These are phyloP conservation scores for Aspergillus pseudoglaucus DNA, from an alignment of 2,329 filamentous ascomycete species.

Conservation along the genomic window DNA sequence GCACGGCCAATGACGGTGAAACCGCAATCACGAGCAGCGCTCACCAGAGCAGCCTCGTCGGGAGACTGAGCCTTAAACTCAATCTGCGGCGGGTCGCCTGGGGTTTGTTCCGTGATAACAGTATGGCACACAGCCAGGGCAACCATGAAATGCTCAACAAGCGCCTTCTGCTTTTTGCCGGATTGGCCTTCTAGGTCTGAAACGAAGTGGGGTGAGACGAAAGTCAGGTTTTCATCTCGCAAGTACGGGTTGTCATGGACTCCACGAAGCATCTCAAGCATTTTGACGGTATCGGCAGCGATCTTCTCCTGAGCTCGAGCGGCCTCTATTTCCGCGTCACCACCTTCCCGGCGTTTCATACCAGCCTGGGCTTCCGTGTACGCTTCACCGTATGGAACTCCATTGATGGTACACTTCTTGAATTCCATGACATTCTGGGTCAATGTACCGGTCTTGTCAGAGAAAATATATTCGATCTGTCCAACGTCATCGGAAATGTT, in stretches of 20 bases:
- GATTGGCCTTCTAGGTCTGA: constrained; percentile 72
- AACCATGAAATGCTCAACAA: constrained; percentile 88
- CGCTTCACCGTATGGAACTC: constrained; percentile 91
- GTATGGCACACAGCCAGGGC: constrained; percentile 93
- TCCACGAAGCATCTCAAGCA: constrained; percentile 64
- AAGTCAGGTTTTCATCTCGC: constrained; percentile 82
- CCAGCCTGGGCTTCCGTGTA: constrained; percentile 96
- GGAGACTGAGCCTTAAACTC: constrained; percentile 96
- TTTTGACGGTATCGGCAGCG: constrained; percentile 64
- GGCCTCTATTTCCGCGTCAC: constrained; percentile 76
- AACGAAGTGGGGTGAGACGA: constrained; percentile 85
- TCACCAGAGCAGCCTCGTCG: constrained; percentile 88
- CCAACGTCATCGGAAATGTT: constrained; percentile 98
- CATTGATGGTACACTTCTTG: constrained; percentile 96
- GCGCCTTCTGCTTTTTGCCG: constrained; percentile 66
- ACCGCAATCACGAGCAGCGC: constrained; percentile 89
- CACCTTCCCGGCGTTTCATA: constrained; percentile 85
- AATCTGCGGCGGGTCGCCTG: constrained; percentile 85
- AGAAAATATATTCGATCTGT: constrained; percentile 99
- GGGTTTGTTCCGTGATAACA: constrained; percentile 82
- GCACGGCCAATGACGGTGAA: constrained; percentile 83
- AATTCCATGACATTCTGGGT: constrained; percentile 98
- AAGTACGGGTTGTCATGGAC: constrained; percentile 88
- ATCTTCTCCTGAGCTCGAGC: constrained; percentile 70
- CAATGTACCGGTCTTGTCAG: constrained; percentile 83